These are phyloP conservation scores for Pleurotus salmoneostramineus DNA, from an alignment of 768 basidiomycete genomes.

Conservation along the genomic window DNA sequence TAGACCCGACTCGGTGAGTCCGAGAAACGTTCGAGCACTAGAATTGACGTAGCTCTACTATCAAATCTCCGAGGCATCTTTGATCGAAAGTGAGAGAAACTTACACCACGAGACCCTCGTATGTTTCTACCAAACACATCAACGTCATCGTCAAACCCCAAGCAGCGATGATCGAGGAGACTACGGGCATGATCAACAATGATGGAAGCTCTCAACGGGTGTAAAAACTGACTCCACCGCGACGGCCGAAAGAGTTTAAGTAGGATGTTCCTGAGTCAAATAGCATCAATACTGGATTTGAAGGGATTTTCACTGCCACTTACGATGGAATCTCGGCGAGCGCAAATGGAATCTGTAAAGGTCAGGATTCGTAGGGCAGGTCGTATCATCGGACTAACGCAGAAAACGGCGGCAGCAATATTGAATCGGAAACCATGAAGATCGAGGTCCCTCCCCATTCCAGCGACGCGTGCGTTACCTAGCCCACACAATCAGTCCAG, in stretches of 20 bases:
- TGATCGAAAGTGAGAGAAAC: constrained; percentile 6
- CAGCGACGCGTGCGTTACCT: constrained; percentile 38
- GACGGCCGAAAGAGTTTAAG: constrained; percentile 21
- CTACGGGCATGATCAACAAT: neutral
- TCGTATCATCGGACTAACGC: constrained; percentile 11
- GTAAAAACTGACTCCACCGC: constrained; percentile 18
- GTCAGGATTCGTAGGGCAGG: neutral
- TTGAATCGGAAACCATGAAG: constrained; percentile 21
- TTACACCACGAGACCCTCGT: constrained; percentile 20
- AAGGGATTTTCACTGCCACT: neutral
- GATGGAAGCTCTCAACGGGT: neutral
- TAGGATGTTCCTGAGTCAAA: constrained; percentile 16
- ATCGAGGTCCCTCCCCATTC: constrained; percentile 32
- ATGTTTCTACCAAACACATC: constrained; percentile 21
- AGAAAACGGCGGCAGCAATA: constrained; percentile 23
- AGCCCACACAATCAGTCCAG: neutral
- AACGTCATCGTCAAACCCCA: constrained; percentile 18
- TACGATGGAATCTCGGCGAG: constrained; percentile 23
- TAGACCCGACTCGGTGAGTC: constrained; percentile 20
- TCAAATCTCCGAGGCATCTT: neutral
- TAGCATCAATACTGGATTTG: neutral
- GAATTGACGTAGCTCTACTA: constrained; percentile 15
- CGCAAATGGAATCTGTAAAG: constrained; percentile 20
- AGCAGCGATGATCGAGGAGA: constrained; percentile 18
- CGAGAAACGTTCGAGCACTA: constrained; percentile 21